These are phyloP conservation scores for Suillus subaureus DNA, from an alignment of 768 basidiomycete species.

Conservation along the genomic window DNA sequence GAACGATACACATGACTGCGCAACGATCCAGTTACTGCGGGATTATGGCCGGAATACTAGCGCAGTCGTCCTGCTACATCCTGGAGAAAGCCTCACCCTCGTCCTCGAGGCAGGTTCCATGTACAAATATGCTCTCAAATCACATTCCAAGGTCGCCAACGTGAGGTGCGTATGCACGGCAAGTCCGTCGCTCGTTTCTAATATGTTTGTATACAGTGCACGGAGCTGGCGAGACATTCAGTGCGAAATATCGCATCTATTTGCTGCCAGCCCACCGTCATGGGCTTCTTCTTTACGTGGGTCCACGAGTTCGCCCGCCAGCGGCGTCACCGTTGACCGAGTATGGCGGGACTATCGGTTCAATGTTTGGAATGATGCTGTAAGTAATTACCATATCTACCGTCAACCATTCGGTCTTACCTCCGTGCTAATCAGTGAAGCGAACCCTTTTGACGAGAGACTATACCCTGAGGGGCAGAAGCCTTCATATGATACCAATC, in stretches of 20 bases:
- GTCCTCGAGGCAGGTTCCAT: constrained; percentile 69
- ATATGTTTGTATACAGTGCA: constrained; percentile 42
- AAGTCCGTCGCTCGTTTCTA: constrained; percentile 8
- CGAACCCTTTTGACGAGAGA: constrained; percentile 5
- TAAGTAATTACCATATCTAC: constrained; percentile 19
- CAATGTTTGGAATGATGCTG: constrained; percentile 61
- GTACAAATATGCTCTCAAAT: constrained; percentile 72
- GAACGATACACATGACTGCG: constrained; percentile 67
- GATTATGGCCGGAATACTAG: constrained; percentile 62
- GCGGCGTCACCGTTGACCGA: constrained; percentile 65
- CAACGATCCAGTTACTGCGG: constrained; percentile 63
- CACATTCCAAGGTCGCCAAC: constrained; percentile 63
- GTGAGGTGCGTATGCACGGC: constrained; percentile 54
- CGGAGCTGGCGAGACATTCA: constrained; percentile 66
- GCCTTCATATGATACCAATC: constrained; percentile 29
- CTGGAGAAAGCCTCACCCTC: constrained; percentile 64
- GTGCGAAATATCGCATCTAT: constrained; percentile 63
- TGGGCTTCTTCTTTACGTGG: constrained; percentile 33
- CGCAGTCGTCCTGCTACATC: constrained; percentile 58
- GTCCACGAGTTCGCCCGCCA: constrained; percentile 39
- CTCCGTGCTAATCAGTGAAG: constrained; percentile 23
- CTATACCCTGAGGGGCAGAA: constrained; percentile 29
- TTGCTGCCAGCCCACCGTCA: constrained; percentile 41
- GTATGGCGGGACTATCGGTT: constrained; percentile 70
- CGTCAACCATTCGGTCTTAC: constrained; percentile 7